These are phyloP conservation scores for Mycena crocata DNA, from an alignment of 768 basidiomycete species.

Conservation along the genomic window DNA sequence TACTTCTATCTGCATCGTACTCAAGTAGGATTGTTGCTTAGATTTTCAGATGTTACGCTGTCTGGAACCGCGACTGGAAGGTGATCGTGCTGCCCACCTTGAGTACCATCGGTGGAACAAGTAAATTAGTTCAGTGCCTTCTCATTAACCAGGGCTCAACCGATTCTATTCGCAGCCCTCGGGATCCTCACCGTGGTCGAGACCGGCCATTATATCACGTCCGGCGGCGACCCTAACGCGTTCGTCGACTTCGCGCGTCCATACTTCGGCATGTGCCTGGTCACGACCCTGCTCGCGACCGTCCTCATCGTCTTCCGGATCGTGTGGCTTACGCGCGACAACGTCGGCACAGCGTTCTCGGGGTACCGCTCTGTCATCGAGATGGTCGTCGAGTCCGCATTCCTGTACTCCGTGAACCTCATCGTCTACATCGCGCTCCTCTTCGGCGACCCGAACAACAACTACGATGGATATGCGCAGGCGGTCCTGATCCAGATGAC, in stretches of 20 bases:
- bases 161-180: conserved; percentile 4
- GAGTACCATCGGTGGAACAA: conserved; percentile 26
- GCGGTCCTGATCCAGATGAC: conserved; percentile 21
- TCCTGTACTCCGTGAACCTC: conserved; percentile 18
- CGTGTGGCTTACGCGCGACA: conserved; percentile 27
- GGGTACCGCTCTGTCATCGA: conserved; percentile 23
- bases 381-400: conserved; percentile 25
- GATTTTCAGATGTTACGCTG: conserved; percentile 48
- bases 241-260: conserved; percentile 29
- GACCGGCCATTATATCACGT: conserved; percentile 8
- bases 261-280: conserved; percentile 27
- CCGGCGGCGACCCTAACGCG: conserved; percentile 23
- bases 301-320: conserved; percentile 30
- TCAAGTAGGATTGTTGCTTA: conserved; percentile 24
- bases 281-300: conserved; percentile 28
- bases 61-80: conserved; percentile 38
- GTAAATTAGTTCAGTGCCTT: neutral
- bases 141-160: neutral
- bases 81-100: conserved; percentile 29
- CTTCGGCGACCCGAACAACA: conserved; percentile 14
- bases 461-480: conserved; percentile 19
- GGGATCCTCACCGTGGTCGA: conserved; percentile 22
- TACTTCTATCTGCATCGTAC: neutral
- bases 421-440: conserved; percentile 24
- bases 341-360: conserved; percentile 20